Evolutionary conservation across 2,329 filamentous ascomycete species (phyloP).

Genomic region (Aspergillus sojae): DNA sequence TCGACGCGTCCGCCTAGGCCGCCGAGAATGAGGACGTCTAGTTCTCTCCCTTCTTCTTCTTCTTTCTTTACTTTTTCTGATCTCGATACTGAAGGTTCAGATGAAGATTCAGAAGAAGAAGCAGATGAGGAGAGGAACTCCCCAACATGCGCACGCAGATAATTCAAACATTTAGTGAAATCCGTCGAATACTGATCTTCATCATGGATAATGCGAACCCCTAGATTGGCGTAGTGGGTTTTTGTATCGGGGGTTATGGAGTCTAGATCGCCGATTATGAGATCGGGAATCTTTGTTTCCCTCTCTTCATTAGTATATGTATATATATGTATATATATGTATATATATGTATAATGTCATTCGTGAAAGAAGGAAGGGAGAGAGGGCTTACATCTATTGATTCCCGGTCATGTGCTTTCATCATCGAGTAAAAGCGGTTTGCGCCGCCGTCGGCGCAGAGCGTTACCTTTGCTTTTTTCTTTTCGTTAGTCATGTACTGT

Average conservation of each 20-base stretch:
- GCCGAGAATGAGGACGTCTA: conserved; percentile 78
- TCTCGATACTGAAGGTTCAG: conserved; percentile 9
- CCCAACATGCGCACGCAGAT: conserved; percentile 49
- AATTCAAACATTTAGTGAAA: conserved; percentile 78
- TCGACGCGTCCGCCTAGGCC: conserved; percentile 89
- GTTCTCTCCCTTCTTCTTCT: conserved; percentile 13
- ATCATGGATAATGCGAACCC: conserved; percentile 68
- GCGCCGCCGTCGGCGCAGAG: conserved; percentile 92
- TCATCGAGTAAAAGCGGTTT: conserved; percentile 68
- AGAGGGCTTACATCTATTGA: conserved; percentile 33
- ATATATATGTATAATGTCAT: too few species aligned
- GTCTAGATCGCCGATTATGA: conserved; percentile 89
- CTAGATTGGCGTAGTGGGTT: conserved; percentile 65
- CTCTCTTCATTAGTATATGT: background rate
- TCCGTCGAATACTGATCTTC: conserved; percentile 87
- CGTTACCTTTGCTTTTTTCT: conserved; percentile 59
- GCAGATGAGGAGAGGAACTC: conserved; percentile 24
- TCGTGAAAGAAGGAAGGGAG: too few species aligned
- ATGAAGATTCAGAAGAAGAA: conserved; percentile 6
- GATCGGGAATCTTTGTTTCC: conserved; percentile 57
- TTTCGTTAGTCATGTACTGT: background rate
- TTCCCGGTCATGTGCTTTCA: conserved; percentile 35
- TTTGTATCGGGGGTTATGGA: conserved; percentile 68
- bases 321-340: too few species aligned
- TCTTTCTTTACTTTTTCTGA: conserved; percentile 2